Evolutionary conservation across 306 rosid species (phyloP).

Genomic region (Prunus mongolica): DNA sequence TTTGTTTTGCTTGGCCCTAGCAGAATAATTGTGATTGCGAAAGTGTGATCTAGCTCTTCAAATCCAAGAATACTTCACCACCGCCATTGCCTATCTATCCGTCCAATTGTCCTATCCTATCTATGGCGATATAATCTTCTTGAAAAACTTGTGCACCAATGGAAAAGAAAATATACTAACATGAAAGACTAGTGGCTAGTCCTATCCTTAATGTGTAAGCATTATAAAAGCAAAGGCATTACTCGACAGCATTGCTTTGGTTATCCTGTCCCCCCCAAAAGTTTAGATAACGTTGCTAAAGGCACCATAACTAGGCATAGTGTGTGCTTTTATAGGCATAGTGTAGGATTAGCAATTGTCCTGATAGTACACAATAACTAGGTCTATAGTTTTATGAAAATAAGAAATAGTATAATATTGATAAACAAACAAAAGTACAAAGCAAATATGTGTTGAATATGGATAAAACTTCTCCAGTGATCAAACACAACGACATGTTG

Average conservation of each 20-base stretch:
- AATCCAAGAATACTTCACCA: neutral
- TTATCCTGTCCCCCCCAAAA: neutral
- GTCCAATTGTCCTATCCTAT: slow-evolving; percentile 16
- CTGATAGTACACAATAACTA: too few relatives aligned
- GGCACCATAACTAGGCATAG: neutral
- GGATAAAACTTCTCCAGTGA: too few relatives aligned
- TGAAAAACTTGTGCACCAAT: neutral
- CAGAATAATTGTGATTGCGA: too few relatives aligned
- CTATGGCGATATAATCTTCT: neutral
- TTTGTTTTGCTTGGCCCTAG: too few relatives aligned
- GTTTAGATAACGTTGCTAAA: neutral
- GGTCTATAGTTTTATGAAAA: too few relatives aligned
- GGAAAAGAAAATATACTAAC: neutral
- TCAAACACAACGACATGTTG: too few relatives aligned
- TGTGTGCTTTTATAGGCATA: neutral
- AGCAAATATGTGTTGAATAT: too few relatives aligned
- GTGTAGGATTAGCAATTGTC: too few relatives aligned
- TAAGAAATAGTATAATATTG: too few relatives aligned
- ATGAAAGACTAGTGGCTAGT: slow-evolving; percentile 19
- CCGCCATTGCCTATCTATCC: slow-evolving; percentile 15
- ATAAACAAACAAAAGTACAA: too few relatives aligned
- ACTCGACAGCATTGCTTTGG: neutral
- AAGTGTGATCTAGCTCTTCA: neutral
- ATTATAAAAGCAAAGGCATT: neutral
- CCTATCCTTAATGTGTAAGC: slow-evolving; percentile 9